Evolutionary conservation across 495 filamentous ascomycete species (phyloP).

Genomic region (Penicillium angulare): DNA sequence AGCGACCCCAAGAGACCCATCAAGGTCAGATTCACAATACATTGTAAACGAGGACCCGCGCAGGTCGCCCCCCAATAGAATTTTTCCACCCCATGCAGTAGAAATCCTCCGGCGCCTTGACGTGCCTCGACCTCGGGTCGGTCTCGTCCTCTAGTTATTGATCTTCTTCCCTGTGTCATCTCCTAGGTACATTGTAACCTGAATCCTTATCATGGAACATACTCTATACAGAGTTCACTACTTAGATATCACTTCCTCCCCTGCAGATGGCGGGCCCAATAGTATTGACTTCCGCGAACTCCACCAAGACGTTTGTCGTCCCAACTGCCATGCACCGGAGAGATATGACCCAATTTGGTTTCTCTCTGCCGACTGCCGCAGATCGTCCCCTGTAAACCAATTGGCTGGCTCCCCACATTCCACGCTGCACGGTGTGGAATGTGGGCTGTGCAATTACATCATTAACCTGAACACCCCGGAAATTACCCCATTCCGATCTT

Average conservation of each 20-base stretch:
- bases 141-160: background rate
- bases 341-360: conserved; percentile 1
- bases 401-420: background rate
- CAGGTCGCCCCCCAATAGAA: background rate
- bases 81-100: background rate
- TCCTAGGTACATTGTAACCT: too few relatives aligned
- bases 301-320: background rate
- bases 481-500: background rate
- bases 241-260: background rate
- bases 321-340: background rate
- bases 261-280: background rate
- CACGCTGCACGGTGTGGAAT: background rate
- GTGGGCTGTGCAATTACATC: background rate
- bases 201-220: too few relatives aligned
- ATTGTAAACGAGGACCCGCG: background rate
- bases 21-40: background rate
- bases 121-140: too few relatives aligned
- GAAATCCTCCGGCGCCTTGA: background rate
- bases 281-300: background rate
- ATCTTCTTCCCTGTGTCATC: background rate
- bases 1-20: background rate
- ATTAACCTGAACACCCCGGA: background rate
- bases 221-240: too few relatives aligned
- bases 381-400: background rate
- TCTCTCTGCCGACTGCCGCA: background rate